Base-by-base conservation (phyloP, 176 grass and related monocot genomes). In the Hordeum marinum region DNA sequence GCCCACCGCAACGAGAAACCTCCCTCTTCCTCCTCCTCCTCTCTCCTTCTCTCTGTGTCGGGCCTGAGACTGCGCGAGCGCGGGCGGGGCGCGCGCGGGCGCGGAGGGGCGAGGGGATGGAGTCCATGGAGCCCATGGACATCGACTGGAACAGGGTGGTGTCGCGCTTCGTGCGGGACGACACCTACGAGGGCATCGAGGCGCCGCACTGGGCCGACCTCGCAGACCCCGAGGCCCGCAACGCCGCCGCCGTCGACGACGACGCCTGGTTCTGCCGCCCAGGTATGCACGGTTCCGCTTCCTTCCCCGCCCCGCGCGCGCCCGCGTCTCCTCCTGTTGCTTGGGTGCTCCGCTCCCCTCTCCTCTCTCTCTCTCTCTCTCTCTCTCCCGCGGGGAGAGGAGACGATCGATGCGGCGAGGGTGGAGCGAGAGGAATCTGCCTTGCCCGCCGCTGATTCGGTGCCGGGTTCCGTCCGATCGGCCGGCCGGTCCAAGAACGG, bases 91-190 rank as follows among this genome's bases (percentile, higher is more conserved):
- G 36, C 15, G 52, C 8, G 72, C 11, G 26, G 20, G n/a, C 13
- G 42, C 25, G 17, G 24, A 14, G 26, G 42, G 17, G 24, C 1
- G 71, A 26, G 43, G 2, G 17, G 59, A 84, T 90, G 80, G 89
- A 90, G 69, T 82, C 72, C 50, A 91, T 99, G 96, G 94, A 99
- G 84, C 96, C 90, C 63, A 85, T 87, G 68, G 90, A 94, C 90
- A 94, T 99, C 72, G 96, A 99, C 84, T 99, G 96, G 96, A 95
- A 72, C 85, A 83, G 68, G 85, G 81, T 92, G 84, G 93, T 90
- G 75, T 99, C 91, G 64, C 88, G 86, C 41, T 99, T 75, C 81
- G 90, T 94, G 50, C 87, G 88, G 31, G 96, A 99, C 78, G 96
- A 99, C 54, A 89, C 90, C 40, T 94, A 92, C 87, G 96, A 99